A percentile compares a stretch with the other conserved stretches of the same genome.
phyloP scores from a whole-genome alignment of 2,329 filamentous ascomycete genomes.

The Passalora sequoiae region DNA sequence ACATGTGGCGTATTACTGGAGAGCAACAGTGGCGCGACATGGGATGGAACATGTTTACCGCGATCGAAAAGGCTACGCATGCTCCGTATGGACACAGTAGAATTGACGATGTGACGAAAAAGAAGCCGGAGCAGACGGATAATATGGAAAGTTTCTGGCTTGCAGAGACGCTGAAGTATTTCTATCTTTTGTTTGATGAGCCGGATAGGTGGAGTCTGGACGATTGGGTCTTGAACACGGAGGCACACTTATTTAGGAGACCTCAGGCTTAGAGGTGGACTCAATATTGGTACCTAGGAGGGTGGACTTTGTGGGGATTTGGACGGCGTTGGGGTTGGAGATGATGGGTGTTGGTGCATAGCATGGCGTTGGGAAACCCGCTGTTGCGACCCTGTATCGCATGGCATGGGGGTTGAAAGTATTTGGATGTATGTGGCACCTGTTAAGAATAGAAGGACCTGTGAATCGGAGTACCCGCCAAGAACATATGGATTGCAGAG shows the following conservation, averaged over 20 bases:
- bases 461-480: too few species aligned
- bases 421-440: too few species aligned
- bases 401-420: too few species aligned
- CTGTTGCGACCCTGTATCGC: too few species aligned
- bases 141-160: conserved; percentile 85
- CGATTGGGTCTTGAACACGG: conserved; percentile 60
- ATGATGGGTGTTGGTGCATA: too few species aligned
- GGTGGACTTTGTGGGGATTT: too few species aligned
- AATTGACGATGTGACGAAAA: conserved; percentile 57
- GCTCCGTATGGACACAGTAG: conserved; percentile 66
- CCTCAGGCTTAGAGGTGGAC: too few species aligned
- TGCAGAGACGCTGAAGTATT: conserved; percentile 88
- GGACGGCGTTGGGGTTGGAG: too few species aligned
- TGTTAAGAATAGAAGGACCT: too few species aligned
- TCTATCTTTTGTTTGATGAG: conserved; percentile 73
- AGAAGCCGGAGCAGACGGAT: conserved; percentile 44
- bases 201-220: conserved; percentile 63
- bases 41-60: conserved; percentile 80
- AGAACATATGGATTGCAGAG: too few species aligned
- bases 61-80: conserved; percentile 61
- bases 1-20: conserved; percentile 85
- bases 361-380: too few species aligned
- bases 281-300: too few species aligned
- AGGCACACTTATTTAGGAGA: conserved; percentile 47
- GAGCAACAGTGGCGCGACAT: conserved; percentile 69